Base-by-base conservation (phyloP, 139 green algal genomes). In the Zygnema circumcarinatum region DNA sequence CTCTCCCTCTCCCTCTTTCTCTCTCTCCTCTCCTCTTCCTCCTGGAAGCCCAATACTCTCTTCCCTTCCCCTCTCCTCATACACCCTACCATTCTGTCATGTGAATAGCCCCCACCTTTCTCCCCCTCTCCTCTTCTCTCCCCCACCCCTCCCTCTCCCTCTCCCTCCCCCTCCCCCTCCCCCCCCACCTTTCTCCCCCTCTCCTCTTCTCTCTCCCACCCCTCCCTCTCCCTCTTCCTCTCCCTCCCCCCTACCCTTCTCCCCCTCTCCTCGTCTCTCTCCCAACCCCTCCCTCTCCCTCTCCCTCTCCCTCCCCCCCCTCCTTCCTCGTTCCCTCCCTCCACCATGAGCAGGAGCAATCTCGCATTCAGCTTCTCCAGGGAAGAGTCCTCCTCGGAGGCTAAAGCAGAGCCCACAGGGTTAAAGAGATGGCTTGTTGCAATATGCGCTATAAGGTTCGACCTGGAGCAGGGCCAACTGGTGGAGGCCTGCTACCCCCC, bases 401-500 rank as follows among this genome's bases (percentile, higher is more conserved):
- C 47, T 29, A 38, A 80, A 35, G 21, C 62, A 32, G 80, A 90
- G 38, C 35, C 25, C 25, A 21, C 54, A 29, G 75, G 33, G 38
- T 52, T 90, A 20, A 40, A 29, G 31, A 75, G 36, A 47, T 89
- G 85, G 87, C 3, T 88, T 16, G 53, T 90, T 29, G 86, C 42
- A 39, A 38, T 90, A n/a, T 47, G 32, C 22, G 69, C 86, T 16
- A 40, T 92, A 25, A 22, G 85, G 29, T 92, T 92, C 40, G 88
- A 92, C 56, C 84, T 92, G 22, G 84, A 87, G 41, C 79, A 85
- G 79, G 79, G 79, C 29, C 81, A 88, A 75, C 69, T 90, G 76
- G 79, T 90, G 80, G 85, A 90, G 56, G 85, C 53, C 35, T 76
- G 81, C 67, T 91, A 81, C 56, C 88, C 88, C 35, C 53, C 74